Conservation (phyloP, 768 basidiomycete species). For the Calocybe indica region DNA sequence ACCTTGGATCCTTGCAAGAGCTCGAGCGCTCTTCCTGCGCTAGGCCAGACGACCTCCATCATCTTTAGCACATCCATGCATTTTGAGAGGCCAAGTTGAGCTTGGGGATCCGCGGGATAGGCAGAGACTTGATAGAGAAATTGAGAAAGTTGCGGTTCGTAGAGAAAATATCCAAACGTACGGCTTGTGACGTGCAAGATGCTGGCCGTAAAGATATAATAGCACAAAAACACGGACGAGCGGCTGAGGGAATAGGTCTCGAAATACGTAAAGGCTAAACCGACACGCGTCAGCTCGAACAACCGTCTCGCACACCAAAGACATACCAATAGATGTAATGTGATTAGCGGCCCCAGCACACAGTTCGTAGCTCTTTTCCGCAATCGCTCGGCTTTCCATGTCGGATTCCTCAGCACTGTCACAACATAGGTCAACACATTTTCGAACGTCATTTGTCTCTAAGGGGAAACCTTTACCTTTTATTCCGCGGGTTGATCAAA, state of each 20-base stretch:
- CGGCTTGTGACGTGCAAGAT: conserved; percentile 74
- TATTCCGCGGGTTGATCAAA: conserved; percentile 26
- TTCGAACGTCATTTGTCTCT: not conserved
- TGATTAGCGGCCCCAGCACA: conserved; percentile 77
- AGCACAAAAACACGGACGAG: conserved; percentile 66
- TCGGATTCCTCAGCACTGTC: conserved; percentile 45
- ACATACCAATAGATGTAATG: conserved; percentile 61
- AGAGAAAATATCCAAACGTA: conserved; percentile 15
- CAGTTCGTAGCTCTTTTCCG: conserved; percentile 64
- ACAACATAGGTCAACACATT: not conserved
- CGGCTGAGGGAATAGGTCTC: conserved; percentile 57
- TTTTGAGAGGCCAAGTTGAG: conserved; percentile 52
- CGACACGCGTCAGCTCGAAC: no score
- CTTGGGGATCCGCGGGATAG: conserved; percentile 66
- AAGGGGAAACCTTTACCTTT: conserved; percentile 24
- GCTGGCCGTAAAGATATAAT: conserved; percentile 75
- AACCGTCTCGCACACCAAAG: no score
- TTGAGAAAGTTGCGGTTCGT: conserved; percentile 22
- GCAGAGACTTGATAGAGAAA: conserved; percentile 41
- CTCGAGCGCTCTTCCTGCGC: conserved; percentile 67
- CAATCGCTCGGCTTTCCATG: conserved; percentile 31
- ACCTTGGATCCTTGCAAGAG: conserved; percentile 63
- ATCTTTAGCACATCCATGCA: conserved; percentile 62
- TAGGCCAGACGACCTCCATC: conserved; percentile 73
- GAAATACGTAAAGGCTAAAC: conserved; percentile 48